Evolutionary conservation across 768 basidiomycete genomes (phyloP), one percentile per base, ranked within the genome.

Genomic region (Kondoa malvinella): DNA sequence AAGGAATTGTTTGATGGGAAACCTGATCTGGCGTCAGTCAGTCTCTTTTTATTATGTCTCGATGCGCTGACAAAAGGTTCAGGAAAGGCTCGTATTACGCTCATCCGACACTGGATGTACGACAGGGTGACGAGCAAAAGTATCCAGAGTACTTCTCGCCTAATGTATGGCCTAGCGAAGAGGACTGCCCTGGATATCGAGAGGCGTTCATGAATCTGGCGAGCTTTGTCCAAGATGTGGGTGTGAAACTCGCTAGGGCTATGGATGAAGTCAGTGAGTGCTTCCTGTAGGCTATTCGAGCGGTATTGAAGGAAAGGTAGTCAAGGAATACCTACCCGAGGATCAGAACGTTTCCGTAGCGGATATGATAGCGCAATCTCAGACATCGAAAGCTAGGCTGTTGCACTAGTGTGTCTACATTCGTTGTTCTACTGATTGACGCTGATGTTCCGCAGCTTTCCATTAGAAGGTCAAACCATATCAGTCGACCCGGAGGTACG

Each of bases 1-100:
- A 95, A 96, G 66, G 94, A 96, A 81, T 84, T 92, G 59, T 95
- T 96, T 92, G 96, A 96, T 74, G 92, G 92, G 32, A 86, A 84
- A 72, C 88, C 87, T 71, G 88, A 64, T 68, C 29, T 40, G 32
- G 33, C 87, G 69, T 8, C 17, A 83, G 69, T 71, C 75, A 17
- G 57, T 62, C 59, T 64, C 66, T 27, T 72, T 27, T 34, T 30
- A 50, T n/a, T 31, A 26, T 30, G 71, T 14, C 50, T n/a, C 57
- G 14, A 66, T 12, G 26, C 16, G 2, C 2, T 25, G 68, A 25
- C 72, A 76, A 86, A 91, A 65, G 96, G 76, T 80, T 82, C 1
- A 79, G 92, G 73, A 97, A 96, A 76, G 94, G 92, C 1, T 91
- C 88, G 0, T 99, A 85, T 79, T 99, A 99, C 75, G 92, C 90